Conservation (phyloP, 1,284 basidiomycete genomes). For the Apiotrichum siamense region DNA sequence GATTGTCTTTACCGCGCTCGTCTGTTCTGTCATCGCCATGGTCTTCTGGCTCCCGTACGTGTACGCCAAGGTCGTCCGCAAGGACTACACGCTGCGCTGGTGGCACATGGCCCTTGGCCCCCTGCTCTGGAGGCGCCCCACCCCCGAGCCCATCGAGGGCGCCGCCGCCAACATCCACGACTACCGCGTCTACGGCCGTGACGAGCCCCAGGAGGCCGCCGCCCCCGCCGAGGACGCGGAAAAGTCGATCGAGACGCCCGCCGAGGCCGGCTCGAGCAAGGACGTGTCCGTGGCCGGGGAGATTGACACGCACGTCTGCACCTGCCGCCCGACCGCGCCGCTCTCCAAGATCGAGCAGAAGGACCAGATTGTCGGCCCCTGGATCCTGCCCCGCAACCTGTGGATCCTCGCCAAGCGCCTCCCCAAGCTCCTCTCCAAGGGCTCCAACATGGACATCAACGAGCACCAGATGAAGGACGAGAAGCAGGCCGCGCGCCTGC, state of each 20-base stretch:
- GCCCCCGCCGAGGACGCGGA: background rate
- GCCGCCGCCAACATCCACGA: background rate
- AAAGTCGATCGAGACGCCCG: background rate
- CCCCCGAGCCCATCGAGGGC: conserved; percentile 26
- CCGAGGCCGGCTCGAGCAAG: background rate
- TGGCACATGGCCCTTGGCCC: conserved; percentile 53
- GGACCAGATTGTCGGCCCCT: conserved; percentile 26
- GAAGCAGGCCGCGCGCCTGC: background rate
- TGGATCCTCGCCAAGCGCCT: conserved; percentile 44
- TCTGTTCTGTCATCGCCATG: conserved; percentile 44
- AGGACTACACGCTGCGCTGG: conserved; percentile 50
- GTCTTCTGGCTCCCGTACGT: conserved; percentile 53
- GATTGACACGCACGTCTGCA: conserved; percentile 3
- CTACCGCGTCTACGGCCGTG: conserved; percentile 12
- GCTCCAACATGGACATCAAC: conserved; percentile 44
- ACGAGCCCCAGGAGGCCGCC: background rate
- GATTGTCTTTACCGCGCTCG: conserved; percentile 47
- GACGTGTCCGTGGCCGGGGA: conserved; percentile 2
- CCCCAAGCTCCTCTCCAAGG: conserved; percentile 26
- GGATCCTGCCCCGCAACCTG: conserved; percentile 46
- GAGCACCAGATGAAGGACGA: conserved; percentile 29
- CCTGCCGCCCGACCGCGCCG: conserved; percentile 1
- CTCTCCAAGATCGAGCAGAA: conserved; percentile 9
- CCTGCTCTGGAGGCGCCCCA: conserved; percentile 47
- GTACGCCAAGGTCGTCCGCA: conserved; percentile 49